Base-by-base conservation (phyloP, 2,329 filamentous ascomycete genomes). In the Clathrospora elynae region DNA sequence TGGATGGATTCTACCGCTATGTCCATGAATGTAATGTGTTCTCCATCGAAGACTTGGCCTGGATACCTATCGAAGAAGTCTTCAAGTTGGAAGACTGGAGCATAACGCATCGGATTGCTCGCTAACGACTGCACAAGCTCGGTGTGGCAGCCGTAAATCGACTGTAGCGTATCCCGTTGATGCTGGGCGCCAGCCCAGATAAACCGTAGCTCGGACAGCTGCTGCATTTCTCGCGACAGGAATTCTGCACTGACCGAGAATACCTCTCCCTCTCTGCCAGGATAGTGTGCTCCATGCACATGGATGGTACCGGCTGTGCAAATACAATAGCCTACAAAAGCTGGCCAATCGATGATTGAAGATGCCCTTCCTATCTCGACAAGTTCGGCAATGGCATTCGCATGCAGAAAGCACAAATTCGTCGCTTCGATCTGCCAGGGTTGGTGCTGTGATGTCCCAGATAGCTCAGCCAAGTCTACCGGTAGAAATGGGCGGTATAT, bases 381-480 rank as follows among this genome's bases (percentile, higher is more conserved):
- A 2, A 95, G 73, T 61, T 95, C 89, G 1, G 88, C 84, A 36
- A 95, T 91, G 4, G 89, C 88, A 61, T 95, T 95, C 5, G 90
- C 89, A 55, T 95, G 90, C 12, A 91, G 74, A 65, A 85, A 93
- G 68, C 90, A 95, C 64, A 92, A 79, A 59, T 93, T 92, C 0
- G 89, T 95, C 0, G 90, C 88, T 65, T 95, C 88, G 33, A 95
- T 92, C 64, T 95, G 90, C 90, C 90, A 95, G 18, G 88, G 91
- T 64, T 95, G 89, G 55, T 95, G 88, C 60, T 95, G 89, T 1
- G 87, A 87, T 0, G 82, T 86, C 10, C 87, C 87, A 9, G 87
- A 82, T 5, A 95, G 79, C 66, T 95, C 90, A 16, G 86, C 82
- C 3, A 95, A 76, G 66, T 95, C 87, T 49, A 95, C 87, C 0